These are phyloP conservation scores for Termitomyces sp. DNA, from an alignment of 768 basidiomycete genomes.

Conservation along the genomic window DNA sequence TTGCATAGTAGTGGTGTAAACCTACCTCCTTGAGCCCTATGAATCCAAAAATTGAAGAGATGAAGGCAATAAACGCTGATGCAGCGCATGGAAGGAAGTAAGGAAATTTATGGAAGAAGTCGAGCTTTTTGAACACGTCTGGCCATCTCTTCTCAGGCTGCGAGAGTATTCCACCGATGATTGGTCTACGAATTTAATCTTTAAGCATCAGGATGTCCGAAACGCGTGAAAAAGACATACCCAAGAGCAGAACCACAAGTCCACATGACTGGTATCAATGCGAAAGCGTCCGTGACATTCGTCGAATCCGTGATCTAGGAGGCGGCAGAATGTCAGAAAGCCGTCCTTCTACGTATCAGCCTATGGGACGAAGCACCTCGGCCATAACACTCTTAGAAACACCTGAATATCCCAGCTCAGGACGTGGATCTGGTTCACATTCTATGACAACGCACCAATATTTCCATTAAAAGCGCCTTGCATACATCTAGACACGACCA, in stretches of 20 bases:
- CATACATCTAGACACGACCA: constrained; percentile 11
- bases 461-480: constrained; percentile 36
- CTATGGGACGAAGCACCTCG: constrained; percentile 9
- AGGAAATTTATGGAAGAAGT: constrained; percentile 28
- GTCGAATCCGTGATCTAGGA: constrained; percentile 24
- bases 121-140: constrained; percentile 19
- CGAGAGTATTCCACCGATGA: constrained; percentile 28
- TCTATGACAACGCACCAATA: constrained; percentile 23
- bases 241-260: constrained; percentile 21
- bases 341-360: background rate
- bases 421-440: background rate
- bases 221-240: constrained; percentile 8
- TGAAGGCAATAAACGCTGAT: constrained; percentile 15
- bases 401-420: background rate
- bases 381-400: constrained; percentile 18
- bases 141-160: constrained; percentile 30
- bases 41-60: constrained; percentile 17
- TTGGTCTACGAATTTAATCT: background rate
- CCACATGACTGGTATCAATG: constrained; percentile 26
- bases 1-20: background rate
- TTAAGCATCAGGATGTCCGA: background rate
- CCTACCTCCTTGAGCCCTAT: constrained; percentile 25
- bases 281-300: constrained; percentile 25
- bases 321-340: background rate
- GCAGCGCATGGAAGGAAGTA: constrained; percentile 30